Evolutionary conservation across 106 monocot genomes (phyloP).

Genomic region (Apostasia shenzhenica): DNA sequence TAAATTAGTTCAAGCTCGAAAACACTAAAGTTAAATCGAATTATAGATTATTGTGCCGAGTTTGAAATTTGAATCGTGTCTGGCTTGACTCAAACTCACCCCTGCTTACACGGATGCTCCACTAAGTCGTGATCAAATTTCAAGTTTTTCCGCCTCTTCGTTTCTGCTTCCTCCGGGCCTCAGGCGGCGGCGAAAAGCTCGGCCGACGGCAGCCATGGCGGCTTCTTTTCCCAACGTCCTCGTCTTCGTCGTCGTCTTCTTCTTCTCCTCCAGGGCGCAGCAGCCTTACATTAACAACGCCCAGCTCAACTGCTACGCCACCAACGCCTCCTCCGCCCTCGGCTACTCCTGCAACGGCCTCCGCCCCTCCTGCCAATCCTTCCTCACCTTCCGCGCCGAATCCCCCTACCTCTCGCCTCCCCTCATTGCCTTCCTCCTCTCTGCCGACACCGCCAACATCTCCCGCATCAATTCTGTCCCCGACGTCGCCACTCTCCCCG

Average conservation of each 20-base stretch:
- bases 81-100: too few species aligned
- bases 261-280: slow-evolving; percentile 17
- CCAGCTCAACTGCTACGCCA: slow-evolving; percentile 30
- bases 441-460: neutral
- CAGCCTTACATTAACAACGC: slow-evolving; percentile 55
- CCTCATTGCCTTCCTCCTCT: neutral
- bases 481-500: neutral
- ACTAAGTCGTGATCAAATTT: too few species aligned
- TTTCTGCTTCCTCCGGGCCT: too few species aligned
- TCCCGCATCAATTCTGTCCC: neutral
- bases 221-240: slow-evolving; percentile 4
- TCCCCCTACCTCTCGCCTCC: slow-evolving; percentile 2
- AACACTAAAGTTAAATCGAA: too few species aligned
- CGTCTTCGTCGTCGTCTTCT: slow-evolving; percentile 4
- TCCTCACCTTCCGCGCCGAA: slow-evolving; percentile 60
- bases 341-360: slow-evolving; percentile 67
- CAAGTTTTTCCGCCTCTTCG: too few species aligned
- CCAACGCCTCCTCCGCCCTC: slow-evolving; percentile 45
- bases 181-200: too few species aligned
- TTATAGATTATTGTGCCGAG: too few species aligned
- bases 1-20: too few species aligned
- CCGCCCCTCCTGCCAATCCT: slow-evolving; percentile 35
- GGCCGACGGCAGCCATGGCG: too few species aligned
- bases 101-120: too few species aligned
- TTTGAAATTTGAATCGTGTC: too few species aligned